Base-by-base conservation (phyloP, 2,329 filamentous ascomycete genomes). In the Penicillium verrucosum region DNA sequence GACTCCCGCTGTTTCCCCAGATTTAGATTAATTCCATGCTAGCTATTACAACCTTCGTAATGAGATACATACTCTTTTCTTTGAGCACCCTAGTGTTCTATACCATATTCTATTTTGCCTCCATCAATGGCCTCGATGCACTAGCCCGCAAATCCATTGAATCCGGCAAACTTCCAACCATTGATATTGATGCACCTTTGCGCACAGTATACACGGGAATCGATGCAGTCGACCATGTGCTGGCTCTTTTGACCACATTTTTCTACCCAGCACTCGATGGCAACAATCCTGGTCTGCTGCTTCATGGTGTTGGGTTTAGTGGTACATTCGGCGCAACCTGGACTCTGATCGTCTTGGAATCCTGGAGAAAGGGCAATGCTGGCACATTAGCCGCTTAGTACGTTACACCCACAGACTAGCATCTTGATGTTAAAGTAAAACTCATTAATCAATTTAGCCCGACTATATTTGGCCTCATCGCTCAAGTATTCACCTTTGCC, bases 401-500 rank as follows among this genome's bases (percentile, higher is more conserved):
- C 53, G 76, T 68, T 10, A n/a, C 36, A 7, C 44, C 12, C 29
- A 29, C 11, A 7, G 21, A 52, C 55, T 12, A 10, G 12, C 8
- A 38, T 57, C 25, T 57, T 21, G 3, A 59, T 57, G 58, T 45
- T 43, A 11, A 44, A 46, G 30, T 18, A 46, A 52, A 66, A 38
- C 41, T 61, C 43, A 65, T 40, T 14, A 12, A 14, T 18, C 10
- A 1, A 63, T 62, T 4, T 67, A 77, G 58, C 65, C 74, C 52
- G 2, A 59, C 63, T 23, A 64, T 75, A 2, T 71, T 79, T 32
- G 78, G 78, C 12, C 55, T 79, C 16, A 44, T 70, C 2, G 70
- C 77, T 3, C 79, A 80, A 60, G 71, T 75, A 10, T 60, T 77
- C 37, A 73, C 76, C 5, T 80, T 77, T 57, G 76, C 78, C 16